A percentile compares a stretch with the other conserved stretches of the same genome.
These are phyloP conservation scores for Erodium maritimum DNA, from an alignment of 345 rosid genomes.

Conservation along the genomic window DNA sequence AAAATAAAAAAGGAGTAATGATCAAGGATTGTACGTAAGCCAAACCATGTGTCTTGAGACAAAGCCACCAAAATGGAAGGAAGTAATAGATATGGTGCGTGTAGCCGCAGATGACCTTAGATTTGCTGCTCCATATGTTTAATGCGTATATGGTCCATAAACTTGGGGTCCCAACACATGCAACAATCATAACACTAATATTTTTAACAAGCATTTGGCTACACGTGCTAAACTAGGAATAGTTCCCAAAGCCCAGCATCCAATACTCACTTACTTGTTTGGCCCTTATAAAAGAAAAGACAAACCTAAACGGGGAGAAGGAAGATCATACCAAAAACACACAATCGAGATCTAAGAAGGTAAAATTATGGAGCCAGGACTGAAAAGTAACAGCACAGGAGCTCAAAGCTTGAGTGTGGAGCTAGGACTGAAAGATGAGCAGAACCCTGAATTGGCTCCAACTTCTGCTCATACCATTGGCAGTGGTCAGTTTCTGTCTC, in stretches of 20 bases:
- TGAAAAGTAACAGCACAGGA: not conserved
- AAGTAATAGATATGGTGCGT: not conserved
- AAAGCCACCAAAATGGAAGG: not conserved
- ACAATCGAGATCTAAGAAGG: not conserved
- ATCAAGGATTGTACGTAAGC: not conserved
- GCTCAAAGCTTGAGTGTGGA: conserved; percentile 6
- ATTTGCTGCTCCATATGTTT: not conserved
- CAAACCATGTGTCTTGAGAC: not conserved
- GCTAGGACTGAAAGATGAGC: conserved; percentile 2
- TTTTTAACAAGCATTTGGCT: too few relatives aligned
- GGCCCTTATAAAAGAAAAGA: not conserved
- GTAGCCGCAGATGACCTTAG: not conserved
- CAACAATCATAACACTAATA: not conserved
- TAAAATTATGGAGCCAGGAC: conserved; percentile 3
- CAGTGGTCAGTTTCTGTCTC: conserved; percentile 7
- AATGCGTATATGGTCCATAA: not conserved
- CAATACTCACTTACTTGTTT: not conserved
- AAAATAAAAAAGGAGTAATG: too few relatives aligned
- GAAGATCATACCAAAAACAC: not conserved
- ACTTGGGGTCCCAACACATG: not conserved
- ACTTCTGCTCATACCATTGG: conserved; percentile 17
- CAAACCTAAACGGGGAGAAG: not conserved
- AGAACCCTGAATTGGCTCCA: conserved; percentile 1
- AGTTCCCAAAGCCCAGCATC: not conserved
- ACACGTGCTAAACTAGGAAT: too few relatives aligned